phyloP scores from a whole-genome alignment of 768 basidiomycete species.

The Boletales sp. region DNA sequence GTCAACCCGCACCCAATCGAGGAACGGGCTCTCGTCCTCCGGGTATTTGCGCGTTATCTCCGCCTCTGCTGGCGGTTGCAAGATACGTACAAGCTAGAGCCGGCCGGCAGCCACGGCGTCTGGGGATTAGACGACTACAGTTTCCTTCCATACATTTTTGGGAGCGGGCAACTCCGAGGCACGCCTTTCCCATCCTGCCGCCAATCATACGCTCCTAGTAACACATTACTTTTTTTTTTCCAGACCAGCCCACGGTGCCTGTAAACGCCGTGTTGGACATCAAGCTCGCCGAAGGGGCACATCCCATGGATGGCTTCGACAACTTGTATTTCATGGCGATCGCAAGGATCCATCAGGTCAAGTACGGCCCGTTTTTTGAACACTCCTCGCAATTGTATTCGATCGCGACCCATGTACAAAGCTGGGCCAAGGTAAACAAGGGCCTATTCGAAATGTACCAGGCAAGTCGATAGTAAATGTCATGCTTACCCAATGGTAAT shows the following conservation, averaged over 20 bases:
- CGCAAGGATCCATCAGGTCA: conserved; percentile 74
- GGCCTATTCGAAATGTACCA: conserved; percentile 97
- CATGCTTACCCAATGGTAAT: background rate
- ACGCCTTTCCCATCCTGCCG: conserved; percentile 9
- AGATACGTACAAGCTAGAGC: conserved; percentile 86
- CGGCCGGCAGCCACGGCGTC: conserved; percentile 96
- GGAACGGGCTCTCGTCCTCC: conserved; percentile 57
- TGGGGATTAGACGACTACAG: conserved; percentile 95
- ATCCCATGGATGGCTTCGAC: conserved; percentile 31
- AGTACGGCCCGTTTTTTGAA: conserved; percentile 85
- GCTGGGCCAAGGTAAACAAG: conserved; percentile 86
- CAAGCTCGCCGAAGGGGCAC: conserved; percentile 36
- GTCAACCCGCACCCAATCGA: conserved; percentile 54
- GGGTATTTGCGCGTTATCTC: conserved; percentile 75
- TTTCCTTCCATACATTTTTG: conserved; percentile 88
- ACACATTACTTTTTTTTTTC: background rate
- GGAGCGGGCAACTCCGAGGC: conserved; percentile 87
- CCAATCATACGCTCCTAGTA: background rate
- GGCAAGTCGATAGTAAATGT: conserved; percentile 34
- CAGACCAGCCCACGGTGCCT: conserved; percentile 62
- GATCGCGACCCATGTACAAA: conserved; percentile 84
- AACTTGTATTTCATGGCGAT: conserved; percentile 83
- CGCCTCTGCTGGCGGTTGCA: conserved; percentile 82
- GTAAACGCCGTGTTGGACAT: conserved; percentile 59
- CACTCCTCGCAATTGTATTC: conserved; percentile 88